A percentile compares a stretch with the other conserved stretches of the same genome.
Conservation (phyloP, 2,329 filamentous ascomycete genomes). For the Claviceps citrina region DNA sequence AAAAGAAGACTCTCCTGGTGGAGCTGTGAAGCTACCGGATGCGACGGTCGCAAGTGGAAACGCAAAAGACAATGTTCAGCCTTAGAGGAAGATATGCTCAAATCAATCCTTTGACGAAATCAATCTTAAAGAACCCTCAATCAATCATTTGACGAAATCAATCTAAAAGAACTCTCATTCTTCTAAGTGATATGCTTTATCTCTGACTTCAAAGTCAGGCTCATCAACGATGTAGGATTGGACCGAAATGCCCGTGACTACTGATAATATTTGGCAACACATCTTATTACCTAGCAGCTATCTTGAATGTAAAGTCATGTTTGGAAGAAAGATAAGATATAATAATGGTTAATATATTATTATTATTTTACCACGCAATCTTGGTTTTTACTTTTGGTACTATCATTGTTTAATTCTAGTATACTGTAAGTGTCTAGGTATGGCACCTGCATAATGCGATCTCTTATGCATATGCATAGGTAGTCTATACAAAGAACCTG, state of each 20-base stretch:
- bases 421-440: not conserved
- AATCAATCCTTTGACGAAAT: not conserved
- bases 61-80: too few species aligned
- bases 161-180: not conserved
- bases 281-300: not conserved
- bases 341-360: not conserved
- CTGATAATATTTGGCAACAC: not conserved
- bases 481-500: not conserved
- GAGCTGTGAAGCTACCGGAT: slow-evolving; percentile 45
- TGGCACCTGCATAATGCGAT: not conserved
- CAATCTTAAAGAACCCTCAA: not conserved
- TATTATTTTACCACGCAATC: not conserved
- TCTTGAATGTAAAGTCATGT: not conserved
- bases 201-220: not conserved
- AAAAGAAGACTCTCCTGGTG: slow-evolving; percentile 57
- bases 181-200: not conserved
- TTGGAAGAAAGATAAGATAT: too few species aligned
- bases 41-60: slow-evolving; percentile 8
- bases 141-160: not conserved
- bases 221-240: not conserved
- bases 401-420: not conserved
- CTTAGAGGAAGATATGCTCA: too few species aligned
- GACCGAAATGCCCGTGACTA: not conserved
- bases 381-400: not conserved
- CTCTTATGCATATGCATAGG: not conserved